Base-by-base conservation (phyloP, 2,329 filamentous ascomycete species). In the Madurella mycetomatis region DNA sequence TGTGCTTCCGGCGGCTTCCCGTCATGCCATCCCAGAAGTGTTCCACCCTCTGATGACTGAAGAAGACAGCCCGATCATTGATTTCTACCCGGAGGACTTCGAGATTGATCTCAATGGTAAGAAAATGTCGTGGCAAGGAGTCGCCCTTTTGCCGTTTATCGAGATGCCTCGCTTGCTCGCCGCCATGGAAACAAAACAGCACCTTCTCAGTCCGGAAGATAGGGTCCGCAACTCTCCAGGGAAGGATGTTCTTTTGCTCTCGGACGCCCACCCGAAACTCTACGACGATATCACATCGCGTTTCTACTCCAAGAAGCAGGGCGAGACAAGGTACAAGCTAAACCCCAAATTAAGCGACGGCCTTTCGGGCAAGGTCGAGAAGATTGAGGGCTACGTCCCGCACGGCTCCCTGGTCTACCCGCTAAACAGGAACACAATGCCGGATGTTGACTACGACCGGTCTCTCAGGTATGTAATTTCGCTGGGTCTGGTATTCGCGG, bases 111-210 rank as follows among this genome's bases (percentile, higher is more conserved):
- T 97, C 41, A 99, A 99, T 62, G 94, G 94, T 51, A 97, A 97
- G 76, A 99, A 97, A 69, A 95, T 96, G 73, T 90, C 91, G 0
- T 99, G 95, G 94, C 92, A 97, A 70, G 94, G 94, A 60, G 87
- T 99, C 50, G 91, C 90, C 2, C 76, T 99, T 17, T 79, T 99
- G 34, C 94, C 94, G 0, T 99, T 97, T 70, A 99, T 99, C 64
- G 92, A 99, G 64, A 94, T 95, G 78, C 84, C 86, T 49, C 85
- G 92, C 50, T 76, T 99, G 16, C 76, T 99, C 9, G 78, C 80
- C 16, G 92, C 92, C 9, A 92, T 97, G 76, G 81, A 83, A 46
- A 86, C 84, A 60, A 90, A 88, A 64, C 96, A 96, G 66, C 88
- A 87, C 7, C 75, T 89, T 13, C 76, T 99, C 4, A 88, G 83